These are phyloP conservation scores for Erythrobasidium yunnanense DNA, from an alignment of 768 basidiomycete genomes.

Conservation along the genomic window DNA sequence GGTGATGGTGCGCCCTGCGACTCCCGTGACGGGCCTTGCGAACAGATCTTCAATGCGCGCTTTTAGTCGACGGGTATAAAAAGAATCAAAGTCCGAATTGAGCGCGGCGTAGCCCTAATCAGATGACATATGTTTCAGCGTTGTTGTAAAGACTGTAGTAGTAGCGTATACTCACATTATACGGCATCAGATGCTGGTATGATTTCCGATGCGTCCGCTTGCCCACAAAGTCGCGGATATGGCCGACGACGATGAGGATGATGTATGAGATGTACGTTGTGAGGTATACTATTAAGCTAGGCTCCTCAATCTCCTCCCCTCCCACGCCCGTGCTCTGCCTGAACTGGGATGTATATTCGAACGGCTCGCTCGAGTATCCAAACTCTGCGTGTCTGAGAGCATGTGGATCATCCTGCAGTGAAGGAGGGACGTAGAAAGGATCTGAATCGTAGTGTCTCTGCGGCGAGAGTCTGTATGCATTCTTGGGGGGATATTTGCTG, in stretches of 20 bases:
- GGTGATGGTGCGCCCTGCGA: constrained; percentile 83
- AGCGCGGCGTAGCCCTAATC: constrained; percentile 84
- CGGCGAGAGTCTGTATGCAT: constrained; percentile 8
- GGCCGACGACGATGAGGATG: constrained; percentile 79
- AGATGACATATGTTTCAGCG: neutral
- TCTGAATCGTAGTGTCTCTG: constrained; percentile 21
- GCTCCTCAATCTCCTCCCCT: constrained; percentile 49
- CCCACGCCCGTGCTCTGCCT: constrained; percentile 42
- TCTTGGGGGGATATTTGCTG: constrained; percentile 15
- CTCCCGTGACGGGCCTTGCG: constrained; percentile 80
- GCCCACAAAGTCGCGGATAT: constrained; percentile 87
- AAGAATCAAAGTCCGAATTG: constrained; percentile 97
- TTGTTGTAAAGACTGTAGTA: neutral
- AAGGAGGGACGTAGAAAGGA: constrained; percentile 22
- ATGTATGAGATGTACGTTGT: constrained; percentile 90
- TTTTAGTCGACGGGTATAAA: constrained; percentile 94
- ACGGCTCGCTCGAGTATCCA: constrained; percentile 68
- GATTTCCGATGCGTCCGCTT: constrained; percentile 60
- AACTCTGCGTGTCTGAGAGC: constrained; percentile 61
- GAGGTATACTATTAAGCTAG: constrained; percentile 82
- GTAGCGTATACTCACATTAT: constrained; percentile 52
- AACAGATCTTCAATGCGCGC: constrained; percentile 91
- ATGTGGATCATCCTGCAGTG: constrained; percentile 5
- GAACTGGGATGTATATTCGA: constrained; percentile 59
- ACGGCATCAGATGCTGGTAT: constrained; percentile 72